Evolutionary conservation across 257 asterid species (phyloP), one percentile per base, ranked within the genome.

Genomic region (Gentiana dahurica): DNA sequence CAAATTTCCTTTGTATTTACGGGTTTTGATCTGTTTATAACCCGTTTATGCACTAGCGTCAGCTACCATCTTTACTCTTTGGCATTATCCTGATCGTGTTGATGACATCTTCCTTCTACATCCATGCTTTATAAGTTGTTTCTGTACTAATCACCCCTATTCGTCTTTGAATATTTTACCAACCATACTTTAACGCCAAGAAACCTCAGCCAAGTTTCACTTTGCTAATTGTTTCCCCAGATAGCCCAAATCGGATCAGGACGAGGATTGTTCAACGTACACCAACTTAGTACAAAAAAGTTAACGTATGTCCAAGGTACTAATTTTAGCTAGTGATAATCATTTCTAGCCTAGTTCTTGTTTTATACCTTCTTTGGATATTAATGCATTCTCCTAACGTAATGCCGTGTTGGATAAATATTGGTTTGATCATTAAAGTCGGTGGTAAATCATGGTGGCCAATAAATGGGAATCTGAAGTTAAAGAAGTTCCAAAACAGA

Each of bases 231-330:
- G 24, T 41, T 41, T 41, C 46, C 9, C 34, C 72, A 65, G 24
- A 51, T 55, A 36, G 33, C 75, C 51, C 73, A 89, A 94, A 71
- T 79, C 68, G 68, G 69, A 72, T 66, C 81, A 37, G 61, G 68
- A 57, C 41, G 53, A 53, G 79, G 77, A 70, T 56, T 66, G 67
- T 61, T 74, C 54, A 68, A 51, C 67, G 34, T 66, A 71, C 79
- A 63, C 70, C 68, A 63, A 52, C 52, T 61, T 39, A 54, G 62
- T 52, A 34, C 71, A 49, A 62, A 65, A 71, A 63, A 53, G 59
- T 68, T 60, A 63, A 58, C 69, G 38, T 69, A 57, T 57, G 56
- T 51, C 60, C 78, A 61, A 83, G 89, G 97, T 89, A 71, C 58
- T 68, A 8, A 43, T 51, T 65, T 73, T 59, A 50, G 47, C 4